Evolutionary conservation across 2,329 filamentous ascomycete species (phyloP).

Genomic region (Metarhizium rileyi): DNA sequence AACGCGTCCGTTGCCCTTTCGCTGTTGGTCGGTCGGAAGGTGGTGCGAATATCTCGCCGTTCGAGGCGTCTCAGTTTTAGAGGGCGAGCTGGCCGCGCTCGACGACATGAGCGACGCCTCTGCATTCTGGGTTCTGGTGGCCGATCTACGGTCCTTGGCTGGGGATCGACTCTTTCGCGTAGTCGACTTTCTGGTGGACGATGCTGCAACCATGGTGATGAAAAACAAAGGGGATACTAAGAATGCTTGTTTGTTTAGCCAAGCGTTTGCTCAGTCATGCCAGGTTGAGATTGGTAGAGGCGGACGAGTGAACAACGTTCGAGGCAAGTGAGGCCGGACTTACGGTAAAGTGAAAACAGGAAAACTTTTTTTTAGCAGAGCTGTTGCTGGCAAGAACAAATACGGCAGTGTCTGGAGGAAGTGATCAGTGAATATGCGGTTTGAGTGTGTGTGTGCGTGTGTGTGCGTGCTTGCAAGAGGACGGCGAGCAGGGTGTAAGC

Average conservation of each 20-base stretch:
- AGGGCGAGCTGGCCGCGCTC: slow-evolving; percentile 1
- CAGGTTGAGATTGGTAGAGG: not conserved
- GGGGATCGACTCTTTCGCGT: slow-evolving; percentile 12
- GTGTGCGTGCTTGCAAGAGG: too few relatives aligned
- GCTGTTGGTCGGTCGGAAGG: slow-evolving; percentile 16
- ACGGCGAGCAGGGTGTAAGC: too few relatives aligned
- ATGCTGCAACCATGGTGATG: slow-evolving; percentile 7
- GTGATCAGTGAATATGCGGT: not conserved
- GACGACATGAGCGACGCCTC: slow-evolving; percentile 4
- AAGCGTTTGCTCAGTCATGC: not conserved
- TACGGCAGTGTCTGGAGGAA: not conserved
- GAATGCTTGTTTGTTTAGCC: not conserved
- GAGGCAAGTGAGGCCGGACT: not conserved
- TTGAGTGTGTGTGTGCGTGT: not conserved
- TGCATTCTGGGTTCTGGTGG: slow-evolving; percentile 8
- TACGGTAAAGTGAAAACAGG: not conserved
- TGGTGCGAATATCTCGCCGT: slow-evolving; percentile 15
- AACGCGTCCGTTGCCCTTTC: slow-evolving; percentile 18
- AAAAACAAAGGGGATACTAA: not conserved
- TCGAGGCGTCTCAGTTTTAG: slow-evolving; percentile 6
- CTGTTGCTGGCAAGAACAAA: not conserved
- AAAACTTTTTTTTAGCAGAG: not conserved
- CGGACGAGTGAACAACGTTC: not conserved
- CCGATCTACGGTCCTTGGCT: slow-evolving; percentile 6
- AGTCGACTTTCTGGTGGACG: slow-evolving; percentile 4